A percentile compares a stretch with the other conserved stretches of the same genome.
phyloP scores from a whole-genome alignment of 257 asterid genomes.

The Nicotiana benthamiana region DNA sequence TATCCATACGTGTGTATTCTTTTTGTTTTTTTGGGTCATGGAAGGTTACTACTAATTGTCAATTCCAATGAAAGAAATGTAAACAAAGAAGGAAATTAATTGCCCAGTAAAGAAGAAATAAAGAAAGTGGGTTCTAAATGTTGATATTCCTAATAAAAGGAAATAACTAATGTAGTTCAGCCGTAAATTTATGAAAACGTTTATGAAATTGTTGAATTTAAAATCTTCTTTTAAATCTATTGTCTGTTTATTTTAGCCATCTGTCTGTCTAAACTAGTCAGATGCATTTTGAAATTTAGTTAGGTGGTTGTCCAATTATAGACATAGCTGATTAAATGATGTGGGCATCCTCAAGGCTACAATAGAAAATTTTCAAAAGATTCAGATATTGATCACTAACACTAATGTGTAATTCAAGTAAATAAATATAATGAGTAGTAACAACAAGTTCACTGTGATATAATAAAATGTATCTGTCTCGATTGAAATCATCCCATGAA shows the following conservation, averaged over 20 bases:
- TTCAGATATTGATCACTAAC: too few species aligned
- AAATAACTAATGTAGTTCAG: not conserved
- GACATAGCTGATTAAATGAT: not conserved
- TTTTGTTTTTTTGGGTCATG: too few species aligned
- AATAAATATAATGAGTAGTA: too few species aligned
- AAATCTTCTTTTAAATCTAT: not conserved
- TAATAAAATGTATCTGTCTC: not conserved
- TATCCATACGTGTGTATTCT: too few species aligned
- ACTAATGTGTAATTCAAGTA: not conserved
- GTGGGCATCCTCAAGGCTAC: not conserved
- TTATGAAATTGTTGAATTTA: too few species aligned
- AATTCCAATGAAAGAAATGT: not conserved
- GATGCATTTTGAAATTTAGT: not conserved
- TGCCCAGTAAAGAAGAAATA: not conserved
- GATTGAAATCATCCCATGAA: too few species aligned
- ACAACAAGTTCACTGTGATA: too few species aligned
- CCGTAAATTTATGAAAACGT: too few species aligned
- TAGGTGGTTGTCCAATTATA: not conserved
- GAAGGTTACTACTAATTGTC: not conserved
- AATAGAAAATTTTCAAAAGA: too few species aligned
- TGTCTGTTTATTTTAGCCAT: not conserved
- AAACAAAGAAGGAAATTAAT: not conserved
- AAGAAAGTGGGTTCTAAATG: not conserved
- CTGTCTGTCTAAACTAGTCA: not conserved
- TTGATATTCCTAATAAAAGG: not conserved